phyloP scores from a whole-genome alignment of 768 basidiomycete genomes.

The Rhodotorula babjevae region DNA sequence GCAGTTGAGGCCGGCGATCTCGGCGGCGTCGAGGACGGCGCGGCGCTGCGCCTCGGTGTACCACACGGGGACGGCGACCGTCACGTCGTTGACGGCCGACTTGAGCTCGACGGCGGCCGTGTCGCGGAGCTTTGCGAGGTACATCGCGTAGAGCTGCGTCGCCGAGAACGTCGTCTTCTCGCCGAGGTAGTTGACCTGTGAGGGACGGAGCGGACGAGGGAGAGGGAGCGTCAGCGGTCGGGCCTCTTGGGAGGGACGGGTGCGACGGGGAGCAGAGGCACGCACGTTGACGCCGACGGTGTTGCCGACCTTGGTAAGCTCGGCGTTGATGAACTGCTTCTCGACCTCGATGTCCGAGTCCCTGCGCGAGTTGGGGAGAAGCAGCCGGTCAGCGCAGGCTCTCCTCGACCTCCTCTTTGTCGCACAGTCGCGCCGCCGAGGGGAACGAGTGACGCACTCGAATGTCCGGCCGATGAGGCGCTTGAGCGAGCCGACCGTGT shows the following conservation, averaged over 20 bases:
- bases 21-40: slow-evolving; percentile 79
- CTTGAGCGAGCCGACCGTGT: slow-evolving; percentile 90
- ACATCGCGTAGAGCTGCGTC: slow-evolving; percentile 87
- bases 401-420: no score
- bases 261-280: neutral
- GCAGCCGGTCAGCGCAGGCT: neutral
- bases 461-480: slow-evolving; percentile 78
- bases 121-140: slow-evolving; percentile 83
- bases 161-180: slow-evolving; percentile 73
- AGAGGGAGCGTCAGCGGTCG: no score
- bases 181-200: slow-evolving; percentile 79
- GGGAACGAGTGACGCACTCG: slow-evolving; percentile 24
- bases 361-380: slow-evolving; percentile 25
- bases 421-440: rapidly evolving
- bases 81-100: slow-evolving; percentile 77
- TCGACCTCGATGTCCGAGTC: slow-evolving; percentile 83
- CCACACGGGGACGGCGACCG: slow-evolving; percentile 95
- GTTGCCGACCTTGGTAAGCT: slow-evolving; percentile 76
- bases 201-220: no score
- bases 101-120: slow-evolving; percentile 81
- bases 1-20: slow-evolving; percentile 80
- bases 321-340: slow-evolving; percentile 84
- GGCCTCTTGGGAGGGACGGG: no score
- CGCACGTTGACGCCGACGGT: slow-evolving; percentile 79
- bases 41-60: slow-evolving; percentile 90